These are phyloP conservation scores for Dittrichia graveolens DNA, from an alignment of 129 eudicot species.

Conservation along the genomic window DNA sequence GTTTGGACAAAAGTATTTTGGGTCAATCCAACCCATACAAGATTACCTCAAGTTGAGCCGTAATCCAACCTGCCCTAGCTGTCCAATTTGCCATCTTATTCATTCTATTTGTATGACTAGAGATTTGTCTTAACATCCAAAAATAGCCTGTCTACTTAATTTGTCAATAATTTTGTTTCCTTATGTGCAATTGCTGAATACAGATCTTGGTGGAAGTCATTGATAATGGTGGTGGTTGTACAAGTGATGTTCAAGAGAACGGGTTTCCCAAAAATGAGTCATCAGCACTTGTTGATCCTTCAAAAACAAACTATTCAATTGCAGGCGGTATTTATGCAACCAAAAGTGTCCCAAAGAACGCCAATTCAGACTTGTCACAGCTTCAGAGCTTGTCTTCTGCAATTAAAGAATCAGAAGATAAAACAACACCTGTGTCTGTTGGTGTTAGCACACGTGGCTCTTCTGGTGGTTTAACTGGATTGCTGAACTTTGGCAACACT, in stretches of 20 bases:
- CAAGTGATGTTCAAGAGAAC: constrained; percentile 54
- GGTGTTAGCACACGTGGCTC: constrained; percentile 92
- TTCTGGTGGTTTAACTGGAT: constrained; percentile 87
- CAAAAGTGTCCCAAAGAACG: constrained; percentile 58
- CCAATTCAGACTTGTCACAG: constrained; percentile 56
- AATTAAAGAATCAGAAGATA: constrained; percentile 51
- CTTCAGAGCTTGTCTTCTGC: constrained; percentile 49
- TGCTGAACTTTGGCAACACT: constrained; percentile 91
- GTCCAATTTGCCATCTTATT: background rate
- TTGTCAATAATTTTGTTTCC: constrained; percentile 24
- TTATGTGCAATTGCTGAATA: constrained; percentile 29
- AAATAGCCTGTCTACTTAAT: background rate
- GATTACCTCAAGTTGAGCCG: no score
- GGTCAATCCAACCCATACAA: constrained; percentile 10
- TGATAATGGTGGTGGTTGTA: constrained; percentile 41
- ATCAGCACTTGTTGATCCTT: constrained; percentile 55
- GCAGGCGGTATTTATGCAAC: constrained; percentile 68
- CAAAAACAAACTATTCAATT: constrained; percentile 49
- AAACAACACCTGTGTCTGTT: constrained; percentile 49
- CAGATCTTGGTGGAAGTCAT: constrained; percentile 91
- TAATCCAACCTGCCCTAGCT: no score
- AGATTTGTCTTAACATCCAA: no score
- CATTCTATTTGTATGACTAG: background rate
- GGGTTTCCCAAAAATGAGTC: constrained; percentile 60
- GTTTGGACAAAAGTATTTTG: background rate